Base-by-base conservation (phyloP, 768 basidiomycete genomes). In the Cystobasidiopsis lactophilus region DNA sequence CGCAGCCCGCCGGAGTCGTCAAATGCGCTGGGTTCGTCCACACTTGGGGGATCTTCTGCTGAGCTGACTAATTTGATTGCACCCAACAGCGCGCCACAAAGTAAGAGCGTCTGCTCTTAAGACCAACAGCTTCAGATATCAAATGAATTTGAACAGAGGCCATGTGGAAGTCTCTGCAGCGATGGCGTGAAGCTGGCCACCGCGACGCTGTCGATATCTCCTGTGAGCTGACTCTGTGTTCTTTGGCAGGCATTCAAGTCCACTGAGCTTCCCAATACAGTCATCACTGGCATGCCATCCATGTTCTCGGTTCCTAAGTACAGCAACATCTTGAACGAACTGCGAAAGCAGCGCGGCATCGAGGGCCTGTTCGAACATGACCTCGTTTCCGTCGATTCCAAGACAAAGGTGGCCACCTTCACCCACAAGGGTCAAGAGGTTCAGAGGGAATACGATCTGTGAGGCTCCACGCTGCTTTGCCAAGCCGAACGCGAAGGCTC, bases 271-370 rank as follows among this genome's bases (percentile, higher is more conserved):
- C 11, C 27, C 27, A 11, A 19, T 43, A 18, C 27, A 7, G 19
- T 11, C 13, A 31, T 33, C 26, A 62, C 60, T 56, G 64, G 31
- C 59, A 61, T 54, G 62, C 57, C 40, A 18, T 74, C 80, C 40
- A 96, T 98, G 89, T 96, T 98, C 69, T 76, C 77, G 60, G 89
- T 93, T 51, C 86, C 88, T 63, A 89, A 96, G 66, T 98, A 96
- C 68, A 80, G 84, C 2, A 81, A 89, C 57, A 84, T 80, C 3
- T 72, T 96, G 43, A 73, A 93, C 43, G 69, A 71, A 19, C 71
- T 96, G 52, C 77, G 91, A 40, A 62, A 78, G 38, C 68, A 82
- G 61, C 81, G 91, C 43, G 78, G 79, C 54, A 74, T 96, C 52
- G 77, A 74, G n/a, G 86, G 74, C 0, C 67, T 74, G 54, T 93